Evolutionary conservation across 352 stramenopile genomes (phyloP), one percentile per base, ranked within the genome.

Genomic region (Achlya hypogyna): DNA sequence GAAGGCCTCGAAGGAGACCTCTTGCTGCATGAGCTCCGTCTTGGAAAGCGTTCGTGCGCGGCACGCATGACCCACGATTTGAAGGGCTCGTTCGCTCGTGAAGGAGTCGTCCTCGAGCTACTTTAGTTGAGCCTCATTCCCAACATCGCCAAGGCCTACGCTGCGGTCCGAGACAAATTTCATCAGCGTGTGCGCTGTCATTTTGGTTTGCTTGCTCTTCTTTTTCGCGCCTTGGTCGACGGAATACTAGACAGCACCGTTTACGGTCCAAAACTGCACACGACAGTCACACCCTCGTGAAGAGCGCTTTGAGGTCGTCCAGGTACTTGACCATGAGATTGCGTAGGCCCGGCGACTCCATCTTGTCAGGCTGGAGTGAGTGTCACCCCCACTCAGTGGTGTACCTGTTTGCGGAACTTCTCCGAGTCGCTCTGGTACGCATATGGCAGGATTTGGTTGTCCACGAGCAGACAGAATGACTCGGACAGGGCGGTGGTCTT

Each of bases 371-470:
- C 23, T 12, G 4, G 10, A 18, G 8, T 63, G n/a, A 9, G 25
- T 49, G 5, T 47, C 5, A 32, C n/a, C 10, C 5, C 25, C 12
- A 32, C n/a, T 1, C 16, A 51, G 18, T 35, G n/a, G 28, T 27
- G 18, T 16, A 67, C 60, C 51, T 91, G 78, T 69, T 81, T 81
- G 5, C 78, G 77, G 70, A 91, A 91, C 49, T 89, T 59, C 51
- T 91, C 82, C 29, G 77, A 77, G 63, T 91, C 81, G 9, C 75
- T 79, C 47, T 82, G 79, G 72, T 89, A 89, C 6, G 83, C 83
- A 32, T 85, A 89, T 18, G 83, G 79, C 10, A 89, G 60, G 34
- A 91, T 82, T 23, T 78, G 85, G 62, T 86, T 91, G 71, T 89
- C 81, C 1, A 88, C 71, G 34, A 91, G 75, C 42, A 91, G 73